A percentile compares a stretch with the other conserved stretches of the same genome.
Evolutionary conservation across 2,329 filamentous ascomycete genomes (phyloP).

Genomic region (Dryadomyces quercus-mongolicae): DNA sequence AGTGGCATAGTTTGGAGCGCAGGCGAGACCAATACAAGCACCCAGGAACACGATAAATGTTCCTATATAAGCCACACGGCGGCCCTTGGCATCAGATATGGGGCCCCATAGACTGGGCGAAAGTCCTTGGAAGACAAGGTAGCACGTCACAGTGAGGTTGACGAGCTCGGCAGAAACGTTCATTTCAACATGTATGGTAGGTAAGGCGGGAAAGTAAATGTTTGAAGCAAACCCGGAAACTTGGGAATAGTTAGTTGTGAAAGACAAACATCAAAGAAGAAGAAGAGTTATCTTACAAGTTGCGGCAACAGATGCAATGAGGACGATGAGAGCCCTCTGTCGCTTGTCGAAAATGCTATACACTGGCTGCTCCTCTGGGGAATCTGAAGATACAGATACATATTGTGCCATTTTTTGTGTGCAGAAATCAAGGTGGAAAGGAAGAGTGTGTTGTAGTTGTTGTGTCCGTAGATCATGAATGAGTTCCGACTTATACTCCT

Average conservation of each 20-base stretch:
- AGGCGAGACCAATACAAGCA: slow-evolving; percentile 47
- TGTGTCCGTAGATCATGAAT: no score
- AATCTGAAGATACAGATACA: background rate
- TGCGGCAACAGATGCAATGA: slow-evolving; percentile 34
- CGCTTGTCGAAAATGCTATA: slow-evolving; percentile 37
- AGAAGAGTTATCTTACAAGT: slow-evolving; percentile 27
- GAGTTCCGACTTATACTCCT: no score
- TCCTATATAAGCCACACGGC: slow-evolving; percentile 48
- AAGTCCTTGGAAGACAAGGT: slow-evolving; percentile 52
- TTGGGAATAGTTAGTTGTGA: slow-evolving; percentile 11
- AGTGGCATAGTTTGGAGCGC: slow-evolving; percentile 43
- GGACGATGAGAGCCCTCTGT: slow-evolving; percentile 34
- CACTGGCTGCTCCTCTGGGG: slow-evolving; percentile 13
- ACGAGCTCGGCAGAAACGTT: slow-evolving; percentile 26
- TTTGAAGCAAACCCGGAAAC: slow-evolving; percentile 48
- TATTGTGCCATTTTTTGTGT: background rate
- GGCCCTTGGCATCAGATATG: slow-evolving; percentile 46
- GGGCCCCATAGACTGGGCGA: slow-evolving; percentile 49
- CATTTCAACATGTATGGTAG: slow-evolving; percentile 24
- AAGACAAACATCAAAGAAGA: background rate
- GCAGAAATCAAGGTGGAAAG: background rate
- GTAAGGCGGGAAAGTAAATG: slow-evolving; percentile 37
- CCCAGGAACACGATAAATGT: slow-evolving; percentile 44
- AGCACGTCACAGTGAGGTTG: slow-evolving; percentile 43
- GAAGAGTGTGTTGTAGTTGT: no score